Conservation (phyloP, 2,329 filamentous ascomycete species). For the Reticulascus tulasneorum region DNA sequence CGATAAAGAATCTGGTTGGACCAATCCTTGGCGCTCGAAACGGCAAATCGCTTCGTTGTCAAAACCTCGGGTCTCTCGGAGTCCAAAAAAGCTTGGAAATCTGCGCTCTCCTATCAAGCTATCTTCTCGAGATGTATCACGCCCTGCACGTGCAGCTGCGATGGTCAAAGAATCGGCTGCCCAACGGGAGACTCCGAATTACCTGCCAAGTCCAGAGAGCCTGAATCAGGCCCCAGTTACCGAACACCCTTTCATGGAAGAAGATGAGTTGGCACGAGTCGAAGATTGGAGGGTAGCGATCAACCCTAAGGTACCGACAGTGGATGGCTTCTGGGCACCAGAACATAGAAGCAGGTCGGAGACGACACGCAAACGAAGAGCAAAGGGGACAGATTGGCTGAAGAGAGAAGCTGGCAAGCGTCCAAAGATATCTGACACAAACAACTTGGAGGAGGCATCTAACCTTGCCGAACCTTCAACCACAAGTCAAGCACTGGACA, state of each 20-base stretch:
- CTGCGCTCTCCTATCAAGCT: too few relatives aligned
- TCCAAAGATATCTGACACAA: conserved; percentile 5
- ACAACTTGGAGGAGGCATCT: not conserved
- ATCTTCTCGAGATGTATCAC: too few relatives aligned
- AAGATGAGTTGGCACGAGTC: conserved; percentile 26
- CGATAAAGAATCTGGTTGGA: conserved; percentile 42
- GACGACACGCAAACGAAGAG: conserved; percentile 13
- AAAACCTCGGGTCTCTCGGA: too few relatives aligned
- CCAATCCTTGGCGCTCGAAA: conserved; percentile 46
- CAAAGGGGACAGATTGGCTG: conserved; percentile 26
- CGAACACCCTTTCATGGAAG: conserved; percentile 24
- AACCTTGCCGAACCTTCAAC: not conserved
- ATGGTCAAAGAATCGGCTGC: too few relatives aligned
- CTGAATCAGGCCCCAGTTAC: conserved; percentile 28
- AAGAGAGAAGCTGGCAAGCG: conserved; percentile 26
- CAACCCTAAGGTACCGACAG: conserved; percentile 6
- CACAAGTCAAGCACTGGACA: not conserved
- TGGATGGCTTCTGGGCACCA: conserved; percentile 19
- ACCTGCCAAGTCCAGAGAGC: conserved; percentile 38
- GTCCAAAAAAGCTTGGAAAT: not conserved
- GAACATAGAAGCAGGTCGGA: conserved; percentile 10
- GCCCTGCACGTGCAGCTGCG: too few relatives aligned
- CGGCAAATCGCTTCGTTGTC: conserved; percentile 12
- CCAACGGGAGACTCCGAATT: too few relatives aligned
- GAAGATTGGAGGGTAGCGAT: conserved; percentile 25